These are phyloP conservation scores for Blastobotrys petasosporus DNA, from an alignment of 1,139 yeast species.

Conservation along the genomic window DNA sequence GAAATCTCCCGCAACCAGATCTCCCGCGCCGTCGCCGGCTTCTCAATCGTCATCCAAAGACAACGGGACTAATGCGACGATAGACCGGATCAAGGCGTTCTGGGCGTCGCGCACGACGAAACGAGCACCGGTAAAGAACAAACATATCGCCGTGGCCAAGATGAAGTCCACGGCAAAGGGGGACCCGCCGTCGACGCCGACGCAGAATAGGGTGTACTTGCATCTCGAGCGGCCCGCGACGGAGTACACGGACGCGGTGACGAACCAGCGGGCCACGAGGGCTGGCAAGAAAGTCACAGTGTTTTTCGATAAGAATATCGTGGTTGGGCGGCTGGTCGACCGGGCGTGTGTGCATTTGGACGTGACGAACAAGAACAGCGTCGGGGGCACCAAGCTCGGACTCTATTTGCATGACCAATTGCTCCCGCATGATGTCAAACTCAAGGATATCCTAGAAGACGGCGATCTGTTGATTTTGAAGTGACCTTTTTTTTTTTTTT, in stretches of 20 bases:
- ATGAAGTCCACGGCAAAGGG: conserved; percentile 61
- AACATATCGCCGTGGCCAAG: conserved; percentile 35
- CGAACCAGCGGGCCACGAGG: conserved; percentile 27
- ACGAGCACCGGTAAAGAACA: conserved; percentile 13
- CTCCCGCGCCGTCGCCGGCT: neutral
- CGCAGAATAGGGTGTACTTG: conserved; percentile 54
- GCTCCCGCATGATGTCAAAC: conserved; percentile 16
- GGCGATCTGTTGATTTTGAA: conserved; percentile 14
- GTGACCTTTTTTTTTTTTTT: neutral
- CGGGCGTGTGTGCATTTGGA: conserved; percentile 50
- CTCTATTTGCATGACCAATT: conserved; percentile 14
- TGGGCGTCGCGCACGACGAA: conserved; percentile 15
- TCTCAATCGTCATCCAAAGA: neutral
- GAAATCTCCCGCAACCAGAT: neutral
- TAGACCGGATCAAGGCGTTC: conserved; percentile 15
- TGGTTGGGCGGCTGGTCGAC: conserved; percentile 74
- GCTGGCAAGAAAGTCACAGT: conserved; percentile 37
- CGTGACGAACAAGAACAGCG: conserved; percentile 53
- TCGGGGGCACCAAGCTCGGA: conserved; percentile 34
- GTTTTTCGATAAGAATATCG: conserved; percentile 59
- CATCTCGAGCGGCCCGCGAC: conserved; percentile 40
- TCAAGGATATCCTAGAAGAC: conserved; percentile 17
- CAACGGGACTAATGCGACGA: neutral
- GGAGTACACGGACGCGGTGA: conserved; percentile 40
- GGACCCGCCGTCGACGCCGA: conserved; percentile 48